phyloP scores from a whole-genome alignment of 1,284 basidiomycete species.

The Sporisorium scitamineum region DNA sequence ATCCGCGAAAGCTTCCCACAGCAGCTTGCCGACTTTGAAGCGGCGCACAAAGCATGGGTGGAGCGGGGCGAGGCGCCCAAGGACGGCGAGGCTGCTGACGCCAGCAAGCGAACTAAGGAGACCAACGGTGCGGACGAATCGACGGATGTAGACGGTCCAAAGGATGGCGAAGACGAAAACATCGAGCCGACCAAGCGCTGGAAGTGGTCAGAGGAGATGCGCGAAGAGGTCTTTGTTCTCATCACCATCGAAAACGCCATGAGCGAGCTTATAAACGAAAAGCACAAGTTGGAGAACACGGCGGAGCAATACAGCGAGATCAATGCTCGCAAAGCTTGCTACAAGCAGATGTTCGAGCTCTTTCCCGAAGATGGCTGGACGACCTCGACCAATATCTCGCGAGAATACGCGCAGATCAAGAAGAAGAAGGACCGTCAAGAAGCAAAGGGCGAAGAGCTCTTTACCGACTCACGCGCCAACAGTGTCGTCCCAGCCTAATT shows the following conservation, averaged over 20 bases:
- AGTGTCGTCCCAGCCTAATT: slow-evolving; percentile 31
- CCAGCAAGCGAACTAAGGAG: background rate
- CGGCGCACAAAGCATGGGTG: slow-evolving; percentile 45
- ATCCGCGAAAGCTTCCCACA: slow-evolving; percentile 52
- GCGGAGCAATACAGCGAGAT: slow-evolving; percentile 64
- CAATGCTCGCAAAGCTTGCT: slow-evolving; percentile 63
- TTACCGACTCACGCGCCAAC: slow-evolving; percentile 45
- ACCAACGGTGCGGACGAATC: slow-evolving; percentile 13
- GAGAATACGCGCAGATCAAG: slow-evolving; percentile 58
- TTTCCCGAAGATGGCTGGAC: slow-evolving; percentile 65
- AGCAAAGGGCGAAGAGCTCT: slow-evolving; percentile 45
- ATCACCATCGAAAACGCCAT: slow-evolving; percentile 66
- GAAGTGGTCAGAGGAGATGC: slow-evolving; percentile 65
- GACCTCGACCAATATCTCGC: slow-evolving; percentile 63
- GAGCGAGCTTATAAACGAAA: slow-evolving; percentile 65
- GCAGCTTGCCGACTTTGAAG: slow-evolving; percentile 59
- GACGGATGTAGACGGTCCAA: slow-evolving; percentile 35
- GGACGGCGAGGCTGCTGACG: slow-evolving; percentile 22
- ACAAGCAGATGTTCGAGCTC: slow-evolving; percentile 62
- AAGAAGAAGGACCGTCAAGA: slow-evolving; percentile 59
- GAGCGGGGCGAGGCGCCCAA: slow-evolving; percentile 48
- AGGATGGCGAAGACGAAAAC: slow-evolving; percentile 39
- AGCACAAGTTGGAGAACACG: slow-evolving; percentile 61
- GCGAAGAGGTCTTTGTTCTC: slow-evolving; percentile 61
- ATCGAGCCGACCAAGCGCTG: slow-evolving; percentile 60